Evolutionary conservation across 169 alveolate genomes (phyloP).

Genomic region (Plasmodium sp.): DNA sequence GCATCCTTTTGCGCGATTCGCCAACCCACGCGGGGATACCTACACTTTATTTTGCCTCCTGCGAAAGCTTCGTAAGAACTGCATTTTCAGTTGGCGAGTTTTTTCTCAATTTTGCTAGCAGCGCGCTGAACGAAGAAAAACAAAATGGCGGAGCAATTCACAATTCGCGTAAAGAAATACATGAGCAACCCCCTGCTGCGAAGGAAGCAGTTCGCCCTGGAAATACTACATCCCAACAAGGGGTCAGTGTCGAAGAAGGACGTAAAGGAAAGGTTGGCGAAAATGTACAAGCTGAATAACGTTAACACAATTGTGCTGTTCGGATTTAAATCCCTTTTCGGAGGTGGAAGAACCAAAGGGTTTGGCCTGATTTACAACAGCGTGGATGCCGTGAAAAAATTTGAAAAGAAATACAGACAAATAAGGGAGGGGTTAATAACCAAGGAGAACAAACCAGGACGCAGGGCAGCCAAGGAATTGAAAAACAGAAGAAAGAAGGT

Average conservation of each 20-base stretch:
- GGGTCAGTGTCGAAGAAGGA: conserved; percentile 93
- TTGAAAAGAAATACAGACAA: conserved; percentile 91
- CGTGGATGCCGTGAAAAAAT: conserved; percentile 90
- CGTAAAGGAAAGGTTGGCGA: conserved; percentile 91
- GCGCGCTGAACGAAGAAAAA: neutral
- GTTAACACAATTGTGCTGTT: conserved; percentile 89
- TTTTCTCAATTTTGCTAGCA: neutral
- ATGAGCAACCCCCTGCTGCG: conserved; percentile 92
- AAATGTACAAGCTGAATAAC: conserved; percentile 89
- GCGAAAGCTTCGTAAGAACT: neutral
- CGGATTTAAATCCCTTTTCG: conserved; percentile 95
- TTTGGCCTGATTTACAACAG: conserved; percentile 95
- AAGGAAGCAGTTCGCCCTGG: conserved; percentile 93
- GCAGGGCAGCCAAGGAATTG: conserved; percentile 91
- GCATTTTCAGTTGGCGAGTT: neutral
- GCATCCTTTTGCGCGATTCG: neutral
- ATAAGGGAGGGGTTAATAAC: conserved; percentile 89
- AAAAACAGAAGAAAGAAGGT: conserved; percentile 91
- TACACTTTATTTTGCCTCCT: neutral
- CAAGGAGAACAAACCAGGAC: conserved; percentile 85
- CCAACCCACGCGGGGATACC: neutral
- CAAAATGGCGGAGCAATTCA: conserved; percentile 81
- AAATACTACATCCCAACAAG: conserved; percentile 94
- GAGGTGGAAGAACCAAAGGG: conserved; percentile 97
- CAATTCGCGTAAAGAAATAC: conserved; percentile 90